A percentile compares a stretch with the other conserved stretches of the same genome.
These are phyloP conservation scores for Fagus crenata DNA, from an alignment of 306 rosid species.

Conservation along the genomic window DNA sequence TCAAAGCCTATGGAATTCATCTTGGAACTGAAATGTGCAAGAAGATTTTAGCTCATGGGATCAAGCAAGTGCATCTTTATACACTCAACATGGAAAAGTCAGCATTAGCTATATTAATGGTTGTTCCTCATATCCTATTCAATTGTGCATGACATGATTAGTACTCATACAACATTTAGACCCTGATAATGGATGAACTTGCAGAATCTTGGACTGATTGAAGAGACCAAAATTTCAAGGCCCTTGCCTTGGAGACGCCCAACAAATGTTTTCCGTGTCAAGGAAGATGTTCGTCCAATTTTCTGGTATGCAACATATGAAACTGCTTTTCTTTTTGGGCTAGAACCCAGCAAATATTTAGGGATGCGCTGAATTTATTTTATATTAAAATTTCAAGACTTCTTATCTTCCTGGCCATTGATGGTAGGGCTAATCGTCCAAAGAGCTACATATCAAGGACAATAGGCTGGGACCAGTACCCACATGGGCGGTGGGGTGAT, in stretches of 20 bases:
- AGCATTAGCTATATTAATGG: slow-evolving; percentile 76
- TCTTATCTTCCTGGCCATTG: slow-evolving; percentile 36
- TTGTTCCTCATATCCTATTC: slow-evolving; percentile 30
- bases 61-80: slow-evolving; percentile 82
- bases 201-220: slow-evolving; percentile 94
- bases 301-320: slow-evolving; percentile 57
- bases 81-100: slow-evolving; percentile 96
- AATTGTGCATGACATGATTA: slow-evolving; percentile 24
- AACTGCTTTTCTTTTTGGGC: slow-evolving; percentile 23
- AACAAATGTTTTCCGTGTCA: slow-evolving; percentile 73
- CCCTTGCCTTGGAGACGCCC: slow-evolving; percentile 92
- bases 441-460: slow-evolving; percentile 96
- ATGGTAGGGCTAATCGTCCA: slow-evolving; percentile 93
- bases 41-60: slow-evolving; percentile 90
- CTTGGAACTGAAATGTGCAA: slow-evolving; percentile 96
- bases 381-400: slow-evolving; percentile 8
- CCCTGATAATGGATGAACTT: slow-evolving; percentile 28
- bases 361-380: neutral
- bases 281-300: slow-evolving; percentile 90
- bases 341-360: slow-evolving; percentile 1
- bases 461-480: slow-evolving; percentile 93
- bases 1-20: slow-evolving; percentile 84
- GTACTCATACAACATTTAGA: slow-evolving; percentile 14
- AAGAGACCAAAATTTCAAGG: slow-evolving; percentile 77
- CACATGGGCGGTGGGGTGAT: slow-evolving; percentile 96